These are phyloP conservation scores for Fraxinus ornus DNA, from an alignment of 305 asterid species.

Conservation along the genomic window DNA sequence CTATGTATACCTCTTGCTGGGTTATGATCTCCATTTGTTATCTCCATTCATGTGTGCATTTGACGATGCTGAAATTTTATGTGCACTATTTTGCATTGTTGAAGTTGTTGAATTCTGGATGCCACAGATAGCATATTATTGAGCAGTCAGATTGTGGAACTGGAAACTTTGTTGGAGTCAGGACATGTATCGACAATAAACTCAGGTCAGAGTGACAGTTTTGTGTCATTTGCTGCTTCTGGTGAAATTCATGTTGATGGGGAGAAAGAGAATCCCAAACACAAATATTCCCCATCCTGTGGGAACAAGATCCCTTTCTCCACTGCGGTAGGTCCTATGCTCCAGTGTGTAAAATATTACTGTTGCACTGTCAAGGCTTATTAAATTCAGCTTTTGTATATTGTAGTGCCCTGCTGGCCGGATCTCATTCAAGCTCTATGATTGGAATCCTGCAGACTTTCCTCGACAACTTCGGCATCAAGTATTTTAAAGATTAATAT, in stretches of 20 bases:
- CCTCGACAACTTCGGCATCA: conserved; percentile 91
- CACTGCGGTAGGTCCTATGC: conserved; percentile 49
- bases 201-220: conserved; percentile 52
- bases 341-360: background rate
- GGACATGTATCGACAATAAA: conserved; percentile 45
- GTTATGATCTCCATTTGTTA: conserved; percentile 11
- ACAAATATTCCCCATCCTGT: conserved; percentile 49
- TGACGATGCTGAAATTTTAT: background rate
- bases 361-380: conserved; percentile 22
- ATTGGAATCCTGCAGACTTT: conserved; percentile 96
- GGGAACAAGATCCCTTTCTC: conserved; percentile 70
- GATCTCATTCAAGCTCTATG: conserved; percentile 91
- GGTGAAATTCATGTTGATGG: conserved; percentile 43
- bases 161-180: conserved; percentile 48
- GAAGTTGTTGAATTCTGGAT: conserved; percentile 23
- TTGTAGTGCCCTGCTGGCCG: conserved; percentile 85
- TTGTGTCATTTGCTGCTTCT: conserved; percentile 40
- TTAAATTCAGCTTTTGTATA: conserved; percentile 13
- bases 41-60: background rate
- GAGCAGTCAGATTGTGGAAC: conserved; percentile 49
- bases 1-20: background rate
- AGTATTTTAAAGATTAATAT: conserved; percentile 68
- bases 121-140: conserved; percentile 48
- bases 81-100: background rate
- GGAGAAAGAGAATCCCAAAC: conserved; percentile 47